phyloP scores from a whole-genome alignment of 2,329 filamentous ascomycete species.

The Emergomyces orientalis region DNA sequence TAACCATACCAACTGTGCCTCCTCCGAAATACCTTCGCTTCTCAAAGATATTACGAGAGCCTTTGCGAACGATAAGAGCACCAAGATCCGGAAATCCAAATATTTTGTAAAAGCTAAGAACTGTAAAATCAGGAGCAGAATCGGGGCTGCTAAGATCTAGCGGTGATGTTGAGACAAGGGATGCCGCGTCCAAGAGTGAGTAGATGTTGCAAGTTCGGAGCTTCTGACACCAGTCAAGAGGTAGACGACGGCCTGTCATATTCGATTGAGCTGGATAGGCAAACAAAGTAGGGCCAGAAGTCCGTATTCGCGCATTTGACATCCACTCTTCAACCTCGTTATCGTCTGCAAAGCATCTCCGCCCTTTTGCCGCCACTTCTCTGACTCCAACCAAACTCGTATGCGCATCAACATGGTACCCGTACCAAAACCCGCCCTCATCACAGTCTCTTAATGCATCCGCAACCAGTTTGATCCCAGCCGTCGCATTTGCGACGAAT shows the following conservation, averaged over 20 bases:
- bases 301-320: slow-evolving; percentile 18
- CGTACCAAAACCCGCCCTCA: slow-evolving; percentile 63
- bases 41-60: slow-evolving; percentile 54
- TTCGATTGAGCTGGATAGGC: slow-evolving; percentile 89
- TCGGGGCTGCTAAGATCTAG: slow-evolving; percentile 58
- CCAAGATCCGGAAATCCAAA: slow-evolving; percentile 93
- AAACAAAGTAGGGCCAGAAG: slow-evolving; percentile 46
- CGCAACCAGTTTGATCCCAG: slow-evolving; percentile 75
- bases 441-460: slow-evolving; percentile 63
- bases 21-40: slow-evolving; percentile 79
- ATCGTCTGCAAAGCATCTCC: slow-evolving; percentile 56
- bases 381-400: slow-evolving; percentile 78
- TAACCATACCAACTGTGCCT: slow-evolving; percentile 85
- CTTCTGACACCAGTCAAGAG: slow-evolving; percentile 56
- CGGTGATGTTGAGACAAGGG: slow-evolving; percentile 65
- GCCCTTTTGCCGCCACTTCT: slow-evolving; percentile 55
- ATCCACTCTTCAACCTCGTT: slow-evolving; percentile 58
- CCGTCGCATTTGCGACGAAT: slow-evolving; percentile 87
- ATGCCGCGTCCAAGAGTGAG: slow-evolving; percentile 75
- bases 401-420: slow-evolving; percentile 75
- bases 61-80: slow-evolving; percentile 69
- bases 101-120: slow-evolving; percentile 92
- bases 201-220: slow-evolving; percentile 44
- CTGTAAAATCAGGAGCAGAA: slow-evolving; percentile 69
- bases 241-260: slow-evolving; percentile 71